Conservation (phyloP, 1,284 basidiomycete genomes). For the Caloboletus firmus region DNA sequence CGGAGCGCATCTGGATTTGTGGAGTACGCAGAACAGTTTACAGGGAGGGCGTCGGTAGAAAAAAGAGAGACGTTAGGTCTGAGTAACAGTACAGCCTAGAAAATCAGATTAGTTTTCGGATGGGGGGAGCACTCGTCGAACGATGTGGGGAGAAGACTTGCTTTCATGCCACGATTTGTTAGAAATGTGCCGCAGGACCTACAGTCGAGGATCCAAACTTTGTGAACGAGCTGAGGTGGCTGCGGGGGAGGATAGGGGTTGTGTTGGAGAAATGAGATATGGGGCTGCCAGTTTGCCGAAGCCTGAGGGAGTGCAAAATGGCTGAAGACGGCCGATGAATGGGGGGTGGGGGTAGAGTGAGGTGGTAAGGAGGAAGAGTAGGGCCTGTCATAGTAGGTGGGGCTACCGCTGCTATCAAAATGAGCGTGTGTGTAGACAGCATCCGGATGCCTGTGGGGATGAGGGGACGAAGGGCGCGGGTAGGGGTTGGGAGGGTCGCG, state of each 20-base stretch:
- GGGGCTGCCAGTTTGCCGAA: constrained; percentile 27
- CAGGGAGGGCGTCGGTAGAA: constrained; percentile 79
- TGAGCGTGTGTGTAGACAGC: constrained; percentile 32
- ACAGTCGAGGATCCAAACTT: constrained; percentile 82
- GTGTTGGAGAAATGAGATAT: constrained; percentile 30
- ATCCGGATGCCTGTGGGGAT: constrained; percentile 17
- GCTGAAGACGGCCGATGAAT: constrained; percentile 25
- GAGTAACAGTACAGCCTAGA: constrained; percentile 77
- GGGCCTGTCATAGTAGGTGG: constrained; percentile 20
- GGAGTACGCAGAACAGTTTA: constrained; percentile 68
- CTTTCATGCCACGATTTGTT: constrained; percentile 85
- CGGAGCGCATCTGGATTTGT: constrained; percentile 46
- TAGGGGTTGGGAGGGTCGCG: constrained; percentile 24
- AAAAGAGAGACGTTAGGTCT: constrained; percentile 81
- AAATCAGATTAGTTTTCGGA: constrained; percentile 13
- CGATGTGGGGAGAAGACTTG: constrained; percentile 33
- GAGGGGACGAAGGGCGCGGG: constrained; percentile 18
- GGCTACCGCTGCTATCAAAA: constrained; percentile 26
- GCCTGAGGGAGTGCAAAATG: constrained; percentile 25
- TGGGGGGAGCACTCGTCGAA: not conserved
- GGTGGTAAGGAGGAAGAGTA: constrained; percentile 19
- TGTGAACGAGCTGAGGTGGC: constrained; percentile 50
- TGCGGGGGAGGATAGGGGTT: constrained; percentile 45
- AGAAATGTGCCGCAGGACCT: constrained; percentile 71
- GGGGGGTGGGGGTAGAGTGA: constrained; percentile 7